Percentiles rank a stretch among this genome's conserved stretches.
These are phyloP conservation scores for Xerophyta viscosa DNA, from an alignment of 106 monocot species.

Conservation along the genomic window DNA sequence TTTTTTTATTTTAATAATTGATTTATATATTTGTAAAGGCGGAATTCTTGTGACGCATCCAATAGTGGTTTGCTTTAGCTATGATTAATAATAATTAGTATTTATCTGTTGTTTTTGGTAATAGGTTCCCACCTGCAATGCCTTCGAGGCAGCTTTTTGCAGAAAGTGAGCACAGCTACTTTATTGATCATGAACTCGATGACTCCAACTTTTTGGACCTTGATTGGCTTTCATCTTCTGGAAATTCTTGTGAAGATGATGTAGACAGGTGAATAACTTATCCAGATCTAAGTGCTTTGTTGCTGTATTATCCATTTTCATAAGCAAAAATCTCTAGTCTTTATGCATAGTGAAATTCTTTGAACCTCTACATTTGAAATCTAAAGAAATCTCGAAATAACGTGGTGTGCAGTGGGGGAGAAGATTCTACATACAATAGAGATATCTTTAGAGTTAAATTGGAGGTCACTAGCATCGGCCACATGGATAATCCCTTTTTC, in stretches of 20 bases:
- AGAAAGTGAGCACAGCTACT: conserved; percentile 33
- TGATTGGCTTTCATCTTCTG: conserved; percentile 67
- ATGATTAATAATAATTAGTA: too few relatives aligned
- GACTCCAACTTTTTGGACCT: conserved; percentile 84
- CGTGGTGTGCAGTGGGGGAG: not conserved
- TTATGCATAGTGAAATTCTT: too few relatives aligned
- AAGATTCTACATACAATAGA: too few relatives aligned
- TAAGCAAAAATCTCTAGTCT: not conserved
- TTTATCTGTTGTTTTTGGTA: not conserved
- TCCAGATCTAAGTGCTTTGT: not conserved
- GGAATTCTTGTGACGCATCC: too few relatives aligned
- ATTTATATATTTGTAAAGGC: too few relatives aligned
- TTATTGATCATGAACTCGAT: conserved; percentile 32
- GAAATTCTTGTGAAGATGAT: conserved; percentile 79
- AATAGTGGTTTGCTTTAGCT: too few relatives aligned
- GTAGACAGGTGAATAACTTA: conserved; percentile 44
- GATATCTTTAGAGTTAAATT: too few relatives aligned
- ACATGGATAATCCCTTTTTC: too few relatives aligned
- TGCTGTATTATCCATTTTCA: not conserved
- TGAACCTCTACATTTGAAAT: too few relatives aligned
- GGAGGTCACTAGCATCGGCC: too few relatives aligned
- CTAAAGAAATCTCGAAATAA: not conserved
- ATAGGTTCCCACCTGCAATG: conserved; percentile 35
- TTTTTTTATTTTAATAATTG: too few relatives aligned
- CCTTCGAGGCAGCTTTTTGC: conserved; percentile 28